phyloP scores from a whole-genome alignment of 164 flowering plant species.

The Vitis amurensis region DNA sequence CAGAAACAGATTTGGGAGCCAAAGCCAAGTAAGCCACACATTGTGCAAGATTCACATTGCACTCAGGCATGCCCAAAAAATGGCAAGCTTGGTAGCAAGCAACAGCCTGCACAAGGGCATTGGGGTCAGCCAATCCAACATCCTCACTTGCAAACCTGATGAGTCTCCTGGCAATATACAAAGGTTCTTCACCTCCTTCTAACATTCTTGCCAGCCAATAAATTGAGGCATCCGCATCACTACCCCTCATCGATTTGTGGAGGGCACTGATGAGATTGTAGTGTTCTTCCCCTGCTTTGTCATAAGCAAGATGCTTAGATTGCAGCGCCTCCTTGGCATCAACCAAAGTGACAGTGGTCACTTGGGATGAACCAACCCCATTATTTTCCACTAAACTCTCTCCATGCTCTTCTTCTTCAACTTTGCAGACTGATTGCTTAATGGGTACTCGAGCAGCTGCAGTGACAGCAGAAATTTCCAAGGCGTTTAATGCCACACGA shows the following conservation, averaged over 20 bases:
- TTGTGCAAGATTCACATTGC: slow-evolving; percentile 77
- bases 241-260: slow-evolving; percentile 88
- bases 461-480: slow-evolving; percentile 64
- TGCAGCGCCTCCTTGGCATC: slow-evolving; percentile 79
- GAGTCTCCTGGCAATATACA: slow-evolving; percentile 74
- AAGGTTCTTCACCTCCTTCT: slow-evolving; percentile 89
- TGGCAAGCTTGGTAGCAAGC: slow-evolving; percentile 90
- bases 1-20: slow-evolving; percentile 81
- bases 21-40: slow-evolving; percentile 83
- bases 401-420: background rate
- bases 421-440: background rate
- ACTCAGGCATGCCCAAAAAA: slow-evolving; percentile 91
- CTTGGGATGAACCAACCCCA: slow-evolving; percentile 6
- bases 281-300: slow-evolving; percentile 80
- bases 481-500: slow-evolving; percentile 78
- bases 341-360: slow-evolving; percentile 34
- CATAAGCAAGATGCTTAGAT: slow-evolving; percentile 76
- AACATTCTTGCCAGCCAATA: slow-evolving; percentile 92
- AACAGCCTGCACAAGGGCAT: slow-evolving; percentile 69
- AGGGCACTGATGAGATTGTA: slow-evolving; percentile 83
- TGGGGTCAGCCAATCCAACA: slow-evolving; percentile 84
- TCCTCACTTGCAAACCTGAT: slow-evolving; percentile 84
- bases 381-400: background rate
- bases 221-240: slow-evolving; percentile 76
- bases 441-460: slow-evolving; percentile 45